Evolutionary conservation across 495 filamentous ascomycete species (phyloP).

Genomic region (Ascodesmis nigricans): DNA sequence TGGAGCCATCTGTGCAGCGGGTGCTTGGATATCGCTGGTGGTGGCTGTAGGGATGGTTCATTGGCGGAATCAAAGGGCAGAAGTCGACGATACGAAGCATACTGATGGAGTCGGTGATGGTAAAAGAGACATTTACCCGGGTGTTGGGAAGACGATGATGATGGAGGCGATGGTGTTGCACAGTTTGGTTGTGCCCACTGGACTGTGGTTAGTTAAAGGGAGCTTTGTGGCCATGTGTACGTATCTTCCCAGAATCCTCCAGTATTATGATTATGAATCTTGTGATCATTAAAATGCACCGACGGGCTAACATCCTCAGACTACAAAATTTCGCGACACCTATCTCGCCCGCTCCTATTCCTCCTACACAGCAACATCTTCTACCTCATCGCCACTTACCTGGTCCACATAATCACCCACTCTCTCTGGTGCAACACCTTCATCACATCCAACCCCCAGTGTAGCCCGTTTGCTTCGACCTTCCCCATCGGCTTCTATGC

Average conservation of each 20-base stretch:
- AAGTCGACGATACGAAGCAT: too few species aligned
- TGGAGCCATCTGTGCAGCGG: too few species aligned
- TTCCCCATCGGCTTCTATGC: conserved; percentile 1
- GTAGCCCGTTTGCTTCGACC: conserved; percentile 1
- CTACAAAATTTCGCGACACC: conserved; percentile 3
- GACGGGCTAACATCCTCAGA: neutral
- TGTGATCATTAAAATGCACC: neutral
- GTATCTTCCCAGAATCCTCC: neutral
- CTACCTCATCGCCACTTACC: conserved; percentile 2
- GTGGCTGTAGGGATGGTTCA: too few species aligned
- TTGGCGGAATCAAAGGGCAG: too few species aligned
- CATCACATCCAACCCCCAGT: neutral
- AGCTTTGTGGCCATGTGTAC: conserved; percentile 7
- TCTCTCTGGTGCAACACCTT: conserved; percentile 1
- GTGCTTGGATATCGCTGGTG: too few species aligned
- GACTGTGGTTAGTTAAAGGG: conserved; percentile 4
- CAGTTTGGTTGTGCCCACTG: conserved; percentile 1
- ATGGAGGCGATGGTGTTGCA: conserved; percentile 4
- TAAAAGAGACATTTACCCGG: too few species aligned
- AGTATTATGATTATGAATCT: neutral
- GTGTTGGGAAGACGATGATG: too few species aligned
- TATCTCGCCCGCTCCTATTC: neutral
- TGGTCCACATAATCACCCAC: conserved; percentile 1
- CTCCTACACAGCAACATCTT: conserved; percentile 1
- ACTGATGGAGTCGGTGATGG: too few species aligned